A percentile compares a stretch with the other conserved stretches of the same genome.
These are phyloP conservation scores for Arthrocladium fulminans DNA, from an alignment of 2,329 filamentous ascomycete species.

Conservation along the genomic window DNA sequence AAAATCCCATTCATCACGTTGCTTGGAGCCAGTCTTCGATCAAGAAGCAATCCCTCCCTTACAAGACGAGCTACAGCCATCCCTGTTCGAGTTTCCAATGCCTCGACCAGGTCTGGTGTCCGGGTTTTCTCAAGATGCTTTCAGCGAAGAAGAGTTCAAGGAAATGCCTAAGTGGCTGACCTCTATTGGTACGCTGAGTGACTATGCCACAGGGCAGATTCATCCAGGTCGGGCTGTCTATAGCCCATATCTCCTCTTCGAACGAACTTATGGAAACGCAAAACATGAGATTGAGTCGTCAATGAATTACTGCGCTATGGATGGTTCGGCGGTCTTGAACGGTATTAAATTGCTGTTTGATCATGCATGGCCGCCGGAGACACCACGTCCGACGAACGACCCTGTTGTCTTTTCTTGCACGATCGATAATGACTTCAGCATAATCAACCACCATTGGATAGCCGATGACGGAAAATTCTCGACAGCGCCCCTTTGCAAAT, in stretches of 20 bases:
- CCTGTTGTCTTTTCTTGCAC: slow-evolving; percentile 19
- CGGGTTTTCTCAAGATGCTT: slow-evolving; percentile 17
- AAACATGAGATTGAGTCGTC: slow-evolving; percentile 17
- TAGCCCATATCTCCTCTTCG: slow-evolving; percentile 19
- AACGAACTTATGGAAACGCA: slow-evolving; percentile 14
- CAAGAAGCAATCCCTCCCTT: slow-evolving; percentile 17
- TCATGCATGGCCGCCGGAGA: neutral
- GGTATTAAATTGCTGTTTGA: neutral
- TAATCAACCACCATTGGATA: slow-evolving; percentile 21
- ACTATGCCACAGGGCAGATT: slow-evolving; percentile 15
- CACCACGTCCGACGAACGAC: neutral
- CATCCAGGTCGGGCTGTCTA: slow-evolving; percentile 14
- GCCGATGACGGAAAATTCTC: slow-evolving; percentile 16
- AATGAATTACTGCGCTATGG: slow-evolving; percentile 21
- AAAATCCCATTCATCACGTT: slow-evolving; percentile 12
- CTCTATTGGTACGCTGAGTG: slow-evolving; percentile 15
- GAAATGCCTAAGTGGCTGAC: slow-evolving; percentile 16
- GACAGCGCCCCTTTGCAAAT: slow-evolving; percentile 18
- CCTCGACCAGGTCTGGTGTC: slow-evolving; percentile 18
- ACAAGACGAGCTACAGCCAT: slow-evolving; percentile 13
- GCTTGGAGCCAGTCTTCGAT: slow-evolving; percentile 15
- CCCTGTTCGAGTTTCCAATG: slow-evolving; percentile 18
- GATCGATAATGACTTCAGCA: slow-evolving; percentile 16
- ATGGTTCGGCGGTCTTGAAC: slow-evolving; percentile 12
- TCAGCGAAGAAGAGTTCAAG: slow-evolving; percentile 15